phyloP scores from a whole-genome alignment of 441 rosid genomes.

The Bruguiera hainesii region DNA sequence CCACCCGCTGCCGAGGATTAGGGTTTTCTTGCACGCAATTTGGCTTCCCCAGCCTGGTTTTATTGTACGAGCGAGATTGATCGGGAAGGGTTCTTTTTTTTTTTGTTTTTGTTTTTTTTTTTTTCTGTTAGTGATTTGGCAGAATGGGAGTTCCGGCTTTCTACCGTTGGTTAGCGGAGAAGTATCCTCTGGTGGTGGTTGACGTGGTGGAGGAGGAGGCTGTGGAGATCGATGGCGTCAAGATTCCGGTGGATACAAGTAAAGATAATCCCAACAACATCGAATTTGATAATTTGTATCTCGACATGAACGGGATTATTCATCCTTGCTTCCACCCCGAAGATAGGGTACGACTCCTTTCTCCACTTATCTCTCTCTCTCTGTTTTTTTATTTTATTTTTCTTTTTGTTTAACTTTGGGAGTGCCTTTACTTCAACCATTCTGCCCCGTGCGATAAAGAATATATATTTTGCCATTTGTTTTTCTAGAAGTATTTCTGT shows the following conservation, averaged over 20 bases:
- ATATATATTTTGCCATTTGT: background rate
- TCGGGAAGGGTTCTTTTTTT: no score
- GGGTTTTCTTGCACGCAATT: no score
- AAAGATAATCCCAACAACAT: constrained; percentile 68
- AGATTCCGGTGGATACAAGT: constrained; percentile 82
- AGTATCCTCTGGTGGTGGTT: constrained; percentile 67
- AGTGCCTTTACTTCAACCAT: background rate
- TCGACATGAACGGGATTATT: constrained; percentile 91
- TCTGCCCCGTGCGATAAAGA: no score
- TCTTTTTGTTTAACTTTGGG: no score
- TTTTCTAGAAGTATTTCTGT: no score
- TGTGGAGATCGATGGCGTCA: constrained; percentile 61
- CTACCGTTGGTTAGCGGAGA: constrained; percentile 87
- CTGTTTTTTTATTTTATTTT: background rate
- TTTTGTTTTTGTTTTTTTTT: no score
- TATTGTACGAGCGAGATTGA: no score
- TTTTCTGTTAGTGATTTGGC: no score
- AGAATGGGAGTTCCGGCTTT: constrained; percentile 85
- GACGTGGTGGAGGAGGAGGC: constrained; percentile 78
- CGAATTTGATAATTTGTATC: constrained; percentile 82
- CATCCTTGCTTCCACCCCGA: constrained; percentile 97
- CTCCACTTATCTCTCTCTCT: background rate
- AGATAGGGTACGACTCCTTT: constrained; percentile 50
- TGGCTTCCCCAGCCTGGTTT: no score
- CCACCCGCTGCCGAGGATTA: no score